Evolutionary conservation across 495 filamentous ascomycete genomes (phyloP).

Genomic region (Letharia lupina): DNA sequence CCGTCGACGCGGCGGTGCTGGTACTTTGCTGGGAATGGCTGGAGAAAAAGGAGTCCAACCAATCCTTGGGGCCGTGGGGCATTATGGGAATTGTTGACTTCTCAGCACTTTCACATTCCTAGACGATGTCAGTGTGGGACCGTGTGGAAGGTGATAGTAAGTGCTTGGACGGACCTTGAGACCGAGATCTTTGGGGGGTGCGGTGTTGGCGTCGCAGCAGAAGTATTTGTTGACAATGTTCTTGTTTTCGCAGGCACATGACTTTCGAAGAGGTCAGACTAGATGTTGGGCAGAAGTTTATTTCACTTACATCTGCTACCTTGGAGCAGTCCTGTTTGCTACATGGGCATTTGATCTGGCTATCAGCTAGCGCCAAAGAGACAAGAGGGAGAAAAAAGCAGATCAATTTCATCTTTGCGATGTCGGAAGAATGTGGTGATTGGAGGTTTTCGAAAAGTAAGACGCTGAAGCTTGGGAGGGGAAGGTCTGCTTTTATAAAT

Average conservation of each 20-base stretch:
- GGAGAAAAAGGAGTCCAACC: too few species aligned
- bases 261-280: neutral
- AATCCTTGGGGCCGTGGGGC: neutral
- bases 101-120: neutral
- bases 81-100: neutral
- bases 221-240: slow-evolving; percentile 4
- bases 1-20: neutral
- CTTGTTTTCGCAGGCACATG: neutral
- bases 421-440: neutral
- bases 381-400: neutral
- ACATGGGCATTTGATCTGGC: neutral
- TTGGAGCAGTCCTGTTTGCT: neutral
- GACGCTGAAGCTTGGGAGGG: neutral
- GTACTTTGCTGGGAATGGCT: neutral
- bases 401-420: neutral
- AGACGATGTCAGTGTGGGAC: neutral
- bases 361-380: neutral
- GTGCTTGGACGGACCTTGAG: neutral
- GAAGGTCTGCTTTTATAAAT: neutral
- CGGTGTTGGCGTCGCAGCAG: neutral
- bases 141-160: neutral
- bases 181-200: neutral
- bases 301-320: neutral
- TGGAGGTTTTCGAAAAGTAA: neutral
- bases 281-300: neutral